A percentile compares a stretch with the other conserved stretches of the same genome.
phyloP scores from a whole-genome alignment of 257 asterid genomes.

The Fraxinus americana region DNA sequence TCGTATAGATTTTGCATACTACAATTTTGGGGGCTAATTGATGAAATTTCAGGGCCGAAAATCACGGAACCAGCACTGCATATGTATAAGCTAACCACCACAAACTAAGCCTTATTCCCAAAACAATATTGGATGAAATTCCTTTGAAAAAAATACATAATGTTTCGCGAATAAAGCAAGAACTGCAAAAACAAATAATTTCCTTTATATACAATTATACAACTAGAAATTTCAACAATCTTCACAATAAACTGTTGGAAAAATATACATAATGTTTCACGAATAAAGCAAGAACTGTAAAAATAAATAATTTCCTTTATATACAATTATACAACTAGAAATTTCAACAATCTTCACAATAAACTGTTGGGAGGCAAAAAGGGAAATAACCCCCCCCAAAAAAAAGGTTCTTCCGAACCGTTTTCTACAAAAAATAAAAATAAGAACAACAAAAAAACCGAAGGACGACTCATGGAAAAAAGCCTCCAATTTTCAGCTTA shows the following conservation, averaged over 20 bases:
- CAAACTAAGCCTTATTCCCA: background rate
- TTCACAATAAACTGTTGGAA: background rate
- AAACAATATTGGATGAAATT: background rate
- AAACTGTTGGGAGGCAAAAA: background rate
- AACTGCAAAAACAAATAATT: constrained; percentile 16
- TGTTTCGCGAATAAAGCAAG: background rate
- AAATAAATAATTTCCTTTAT: constrained; percentile 12
- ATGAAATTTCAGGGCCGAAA: no score
- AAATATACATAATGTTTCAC: background rate
- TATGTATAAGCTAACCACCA: background rate
- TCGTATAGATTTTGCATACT: no score
- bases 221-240: background rate
- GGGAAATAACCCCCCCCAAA: background rate
- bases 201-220: background rate
- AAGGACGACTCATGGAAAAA: background rate
- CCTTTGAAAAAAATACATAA: background rate
- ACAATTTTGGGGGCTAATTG: no score
- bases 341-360: background rate
- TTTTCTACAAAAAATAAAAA: background rate
- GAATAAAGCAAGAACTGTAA: constrained; percentile 13
- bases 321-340: background rate
- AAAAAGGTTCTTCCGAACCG: background rate
- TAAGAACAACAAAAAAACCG: background rate
- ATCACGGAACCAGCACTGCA: no score
- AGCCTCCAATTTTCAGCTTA: constrained; percentile 17